Evolutionary conservation across 305 asterid species (phyloP), one percentile per base, ranked within the genome.

Genomic region (Fraxinus sp.): DNA sequence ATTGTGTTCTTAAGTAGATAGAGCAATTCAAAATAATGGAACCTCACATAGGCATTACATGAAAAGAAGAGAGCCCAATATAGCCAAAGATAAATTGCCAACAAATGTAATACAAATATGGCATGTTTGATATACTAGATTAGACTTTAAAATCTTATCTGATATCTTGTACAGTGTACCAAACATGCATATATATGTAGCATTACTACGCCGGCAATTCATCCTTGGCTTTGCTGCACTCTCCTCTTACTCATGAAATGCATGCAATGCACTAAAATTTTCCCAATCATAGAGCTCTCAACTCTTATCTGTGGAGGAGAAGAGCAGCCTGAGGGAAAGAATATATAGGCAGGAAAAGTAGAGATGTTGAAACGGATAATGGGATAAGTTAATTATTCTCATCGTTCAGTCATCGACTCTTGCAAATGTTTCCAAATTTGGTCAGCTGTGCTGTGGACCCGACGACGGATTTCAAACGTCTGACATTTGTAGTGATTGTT

Each of bases 41-140:
- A 49, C 20, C 62, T 4, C 62, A 52, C 22, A 16, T 52, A 16
- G 22, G 74, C 37, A 66, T 82, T 79, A 49, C 88, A 82, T 79
- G 88, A 85, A 79, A 75, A 77, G 88, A 82, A 43, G 85, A 77
- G 86, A 85, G 83, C 86, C 84, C 88, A 82, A 82, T 62, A 8
- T 85, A 85, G 88, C 88, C 87, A 13, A 82, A 72, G 10, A 84
- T 71, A 79, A 85, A 82, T 59, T 79, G 88, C 86, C 88, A 81
- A 72, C 66, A 52, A 77, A 77, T 20, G 33, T 7, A 13, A 37
- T 24, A 20, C 72, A 16, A 1, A 81, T 26, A 66, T 26, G 35
- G 7, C 39, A 68, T 26, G 18, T 68, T 68, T 28, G 37, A 10
- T 68, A 26, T 68, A 68, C 75, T 28, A 1, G 39, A 26, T 68